Base-by-base conservation (phyloP, 768 basidiomycete species). In the Kwoniella mangroviensis region DNA sequence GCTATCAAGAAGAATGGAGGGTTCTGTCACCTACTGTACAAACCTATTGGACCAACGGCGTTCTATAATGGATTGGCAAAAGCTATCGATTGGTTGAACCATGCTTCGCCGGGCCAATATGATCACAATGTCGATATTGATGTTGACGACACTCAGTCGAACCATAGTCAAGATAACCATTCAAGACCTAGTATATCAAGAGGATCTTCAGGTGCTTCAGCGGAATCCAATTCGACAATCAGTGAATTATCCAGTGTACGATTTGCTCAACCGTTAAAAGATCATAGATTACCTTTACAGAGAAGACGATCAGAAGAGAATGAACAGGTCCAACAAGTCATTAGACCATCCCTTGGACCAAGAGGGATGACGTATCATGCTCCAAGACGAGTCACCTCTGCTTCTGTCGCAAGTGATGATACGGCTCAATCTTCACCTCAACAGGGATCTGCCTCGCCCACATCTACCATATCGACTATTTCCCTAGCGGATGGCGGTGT, bases 21-120 rank as follows among this genome's bases (percentile, higher is more conserved):
- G 28, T 91, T 92, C 82, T 93, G 92, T 82, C 90, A 92, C n/a
- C 85, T 93, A 24, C 84, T 95, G 13, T 92, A 90, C 87, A 98
- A 97, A 81, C 94, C 94, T 11, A 89, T 89, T 26, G 93, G 94
- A 2, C 94, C 94, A 3, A 87, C 88, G 54, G 88, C 90, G 22
- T 86, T 96, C 66, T 87, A 89, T 28, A 81, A 86, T 5, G 87
- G 89, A 24, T 84, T 95, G n/a, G 40, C 45, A 19, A 43, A 55
- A 15, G 75, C 77, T 24, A 63, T 77, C 0, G 67, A 74, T 4
- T 74, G 68, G 64, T 41, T 78, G 15, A 65, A 75, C 11, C 59
- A 65, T 61, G 41, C 11, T 10, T 17, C 66, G 3, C 51, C 52
- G n/a, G 21, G 58, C 26, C 21, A 55, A 42, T 52, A 21, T 28